Percentiles rank a stretch among this genome's conserved stretches.
Evolutionary conservation across 768 basidiomycete species (phyloP).

Genomic region (Leccinellum luteum): DNA sequence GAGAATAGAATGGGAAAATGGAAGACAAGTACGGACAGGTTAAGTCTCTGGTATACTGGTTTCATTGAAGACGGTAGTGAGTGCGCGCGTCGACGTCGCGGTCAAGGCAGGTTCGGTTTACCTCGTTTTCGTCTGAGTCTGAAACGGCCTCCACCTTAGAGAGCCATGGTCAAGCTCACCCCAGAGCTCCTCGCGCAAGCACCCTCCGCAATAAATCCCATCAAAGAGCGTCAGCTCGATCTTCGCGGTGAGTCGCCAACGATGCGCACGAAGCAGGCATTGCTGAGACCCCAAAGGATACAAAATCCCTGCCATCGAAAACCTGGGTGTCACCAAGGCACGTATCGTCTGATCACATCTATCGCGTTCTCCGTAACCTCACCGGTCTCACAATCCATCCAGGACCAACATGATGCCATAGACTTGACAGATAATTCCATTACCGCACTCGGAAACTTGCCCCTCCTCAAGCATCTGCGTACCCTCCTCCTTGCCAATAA

Average conservation of each 20-base stretch:
- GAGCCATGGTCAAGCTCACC: slow-evolving; percentile 80
- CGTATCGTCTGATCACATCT: slow-evolving; percentile 28
- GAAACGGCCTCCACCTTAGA: slow-evolving; percentile 26
- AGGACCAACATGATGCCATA: slow-evolving; percentile 94
- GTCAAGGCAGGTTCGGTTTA: slow-evolving; percentile 5
- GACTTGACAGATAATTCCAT: slow-evolving; percentile 93
- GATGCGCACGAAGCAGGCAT: slow-evolving; percentile 4
- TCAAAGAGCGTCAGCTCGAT: slow-evolving; percentile 90
- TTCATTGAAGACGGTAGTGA: slow-evolving; percentile 47
- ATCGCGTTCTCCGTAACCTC: slow-evolving; percentile 12
- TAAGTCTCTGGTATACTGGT: slow-evolving; percentile 68
- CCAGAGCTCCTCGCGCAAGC: slow-evolving; percentile 89
- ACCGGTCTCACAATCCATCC: slow-evolving; percentile 11
- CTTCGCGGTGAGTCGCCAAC: slow-evolving; percentile 64
- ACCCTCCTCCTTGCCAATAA: slow-evolving; percentile 90
- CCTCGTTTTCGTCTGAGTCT: slow-evolving; percentile 35
- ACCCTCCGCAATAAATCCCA: slow-evolving; percentile 71
- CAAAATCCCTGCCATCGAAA: slow-evolving; percentile 95
- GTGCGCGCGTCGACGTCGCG: slow-evolving; percentile 12
- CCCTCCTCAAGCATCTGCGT: slow-evolving; percentile 78
- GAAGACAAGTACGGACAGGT: slow-evolving; percentile 47
- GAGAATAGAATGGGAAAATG: slow-evolving; percentile 7
- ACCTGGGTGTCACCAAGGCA: slow-evolving; percentile 89
- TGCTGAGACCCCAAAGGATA: slow-evolving; percentile 54
- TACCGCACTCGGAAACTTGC: slow-evolving; percentile 77